phyloP scores from a whole-genome alignment of 225 moss, liverwort and hornwort genomes.

The Climacium dendroides region DNA sequence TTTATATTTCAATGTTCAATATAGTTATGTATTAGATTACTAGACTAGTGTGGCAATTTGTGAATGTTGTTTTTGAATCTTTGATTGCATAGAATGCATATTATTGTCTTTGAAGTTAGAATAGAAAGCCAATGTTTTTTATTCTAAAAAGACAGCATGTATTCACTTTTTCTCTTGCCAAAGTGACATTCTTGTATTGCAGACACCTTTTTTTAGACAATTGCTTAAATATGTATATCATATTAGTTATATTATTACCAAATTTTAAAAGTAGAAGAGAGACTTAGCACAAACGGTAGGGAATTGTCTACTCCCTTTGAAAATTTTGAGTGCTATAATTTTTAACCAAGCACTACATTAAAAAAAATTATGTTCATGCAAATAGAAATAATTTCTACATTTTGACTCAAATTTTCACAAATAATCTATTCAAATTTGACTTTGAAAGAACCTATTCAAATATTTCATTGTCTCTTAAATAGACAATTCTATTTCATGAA shows the following conservation, averaged over 20 bases:
- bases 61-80: not conserved
- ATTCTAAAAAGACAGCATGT: fast-evolving
- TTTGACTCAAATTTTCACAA: not conserved
- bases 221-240: not conserved
- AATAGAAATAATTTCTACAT: not conserved
- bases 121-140: fast-evolving
- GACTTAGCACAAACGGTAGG: fast-evolving
- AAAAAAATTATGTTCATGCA: fast-evolving
- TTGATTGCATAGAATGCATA: not conserved
- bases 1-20: not conserved
- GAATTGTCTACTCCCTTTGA: fast-evolving
- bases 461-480: fast-evolving
- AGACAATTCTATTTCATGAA: not conserved
- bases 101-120: not conserved
- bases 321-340: fast-evolving
- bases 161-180: not conserved
- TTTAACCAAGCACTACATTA: not conserved
- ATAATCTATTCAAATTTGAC: not conserved
- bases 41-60: fast-evolving
- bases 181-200: fast-evolving
- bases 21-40: fast-evolving
- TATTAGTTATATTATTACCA: not conserved
- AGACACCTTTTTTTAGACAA: fast-evolving
- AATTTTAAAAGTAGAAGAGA: not conserved
- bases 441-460: not conserved